These are phyloP conservation scores for Mycena galopus DNA, from an alignment of 768 basidiomycete genomes.

Conservation along the genomic window DNA sequence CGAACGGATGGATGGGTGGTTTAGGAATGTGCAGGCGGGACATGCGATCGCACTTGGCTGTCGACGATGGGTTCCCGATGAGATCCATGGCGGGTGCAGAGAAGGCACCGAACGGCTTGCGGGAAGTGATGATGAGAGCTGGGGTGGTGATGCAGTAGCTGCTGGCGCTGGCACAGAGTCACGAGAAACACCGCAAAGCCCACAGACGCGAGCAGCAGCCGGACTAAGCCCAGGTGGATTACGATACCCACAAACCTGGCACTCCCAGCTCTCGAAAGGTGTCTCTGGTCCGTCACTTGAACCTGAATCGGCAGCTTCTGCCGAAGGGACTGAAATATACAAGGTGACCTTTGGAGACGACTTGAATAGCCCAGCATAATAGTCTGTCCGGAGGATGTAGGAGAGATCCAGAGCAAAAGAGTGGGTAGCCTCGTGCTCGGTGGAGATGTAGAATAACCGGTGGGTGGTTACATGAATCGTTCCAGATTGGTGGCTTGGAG, in stretches of 20 bases:
- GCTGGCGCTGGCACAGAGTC: conserved; percentile 48
- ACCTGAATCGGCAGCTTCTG: conserved; percentile 40
- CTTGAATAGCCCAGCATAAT: conserved; percentile 91
- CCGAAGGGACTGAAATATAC: conserved; percentile 59
- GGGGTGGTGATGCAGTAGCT: conserved; percentile 41
- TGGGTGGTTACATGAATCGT: conserved; percentile 82
- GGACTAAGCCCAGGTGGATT: conserved; percentile 86
- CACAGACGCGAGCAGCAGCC: conserved; percentile 76
- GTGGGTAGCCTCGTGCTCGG: conserved; percentile 56
- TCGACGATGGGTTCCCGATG: conserved; percentile 49
- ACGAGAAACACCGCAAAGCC: conserved; percentile 86
- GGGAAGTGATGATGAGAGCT: conserved; percentile 54
- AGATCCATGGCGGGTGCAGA: conserved; percentile 54
- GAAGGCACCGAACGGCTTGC: conserved; percentile 45
- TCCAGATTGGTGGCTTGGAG: conserved; percentile 83
- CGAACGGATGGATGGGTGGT: conserved; percentile 75
- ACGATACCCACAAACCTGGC: conserved; percentile 87
- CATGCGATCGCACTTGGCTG: conserved; percentile 68
- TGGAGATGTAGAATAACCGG: conserved; percentile 86
- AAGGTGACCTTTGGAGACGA: conserved; percentile 92
- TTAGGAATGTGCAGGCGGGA: conserved; percentile 92
- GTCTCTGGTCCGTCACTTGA: conserved; percentile 44
- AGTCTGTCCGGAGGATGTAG: conserved; percentile 80
- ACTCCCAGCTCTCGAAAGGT: conserved; percentile 79
- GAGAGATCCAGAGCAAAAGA: conserved; percentile 81